Conservation (phyloP, 2,329 filamentous ascomycete genomes). For the Apiospora saccharicola region DNA sequence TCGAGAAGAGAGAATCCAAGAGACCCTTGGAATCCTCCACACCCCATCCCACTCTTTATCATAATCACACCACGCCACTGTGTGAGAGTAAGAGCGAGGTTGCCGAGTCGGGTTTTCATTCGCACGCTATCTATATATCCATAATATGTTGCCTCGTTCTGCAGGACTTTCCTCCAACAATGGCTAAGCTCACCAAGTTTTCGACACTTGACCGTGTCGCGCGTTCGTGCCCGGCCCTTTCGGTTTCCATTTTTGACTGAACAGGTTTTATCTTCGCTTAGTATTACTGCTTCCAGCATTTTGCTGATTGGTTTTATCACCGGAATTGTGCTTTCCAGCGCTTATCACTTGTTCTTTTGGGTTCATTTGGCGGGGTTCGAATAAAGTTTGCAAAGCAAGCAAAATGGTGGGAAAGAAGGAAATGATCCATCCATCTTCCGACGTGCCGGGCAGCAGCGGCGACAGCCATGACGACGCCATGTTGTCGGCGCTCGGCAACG, state of each 20-base stretch:
- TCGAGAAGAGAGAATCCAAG: neutral
- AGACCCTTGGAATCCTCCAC: constrained; percentile 13
- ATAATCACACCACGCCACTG: constrained; percentile 17
- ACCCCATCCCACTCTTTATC: constrained; percentile 20
- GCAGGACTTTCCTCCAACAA: constrained; percentile 13
- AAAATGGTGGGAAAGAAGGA: constrained; percentile 3
- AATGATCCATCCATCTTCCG: neutral
- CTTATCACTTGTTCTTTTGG: constrained; percentile 1
- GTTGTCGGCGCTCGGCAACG: constrained; percentile 37
- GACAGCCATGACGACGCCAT: constrained; percentile 31
- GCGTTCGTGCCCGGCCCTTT: neutral
- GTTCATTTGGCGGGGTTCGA: neutral
- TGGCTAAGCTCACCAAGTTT: constrained; percentile 8
- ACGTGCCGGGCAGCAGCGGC: neutral
- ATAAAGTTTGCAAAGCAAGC: neutral
- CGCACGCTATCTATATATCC: constrained; percentile 7
- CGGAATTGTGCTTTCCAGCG: neutral
- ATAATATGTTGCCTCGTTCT: neutral
- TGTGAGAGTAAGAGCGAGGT: neutral
- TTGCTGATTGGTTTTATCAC: neutral
- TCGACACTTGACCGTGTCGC: constrained; percentile 17
- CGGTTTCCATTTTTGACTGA: neutral
- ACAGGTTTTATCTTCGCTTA: constrained; percentile 13
- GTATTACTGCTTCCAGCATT: neutral
- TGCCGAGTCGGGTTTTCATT: constrained; percentile 8